Base-by-base conservation (phyloP, 2,329 filamentous ascomycete genomes). In the Endocalyx cinctus region DNA sequence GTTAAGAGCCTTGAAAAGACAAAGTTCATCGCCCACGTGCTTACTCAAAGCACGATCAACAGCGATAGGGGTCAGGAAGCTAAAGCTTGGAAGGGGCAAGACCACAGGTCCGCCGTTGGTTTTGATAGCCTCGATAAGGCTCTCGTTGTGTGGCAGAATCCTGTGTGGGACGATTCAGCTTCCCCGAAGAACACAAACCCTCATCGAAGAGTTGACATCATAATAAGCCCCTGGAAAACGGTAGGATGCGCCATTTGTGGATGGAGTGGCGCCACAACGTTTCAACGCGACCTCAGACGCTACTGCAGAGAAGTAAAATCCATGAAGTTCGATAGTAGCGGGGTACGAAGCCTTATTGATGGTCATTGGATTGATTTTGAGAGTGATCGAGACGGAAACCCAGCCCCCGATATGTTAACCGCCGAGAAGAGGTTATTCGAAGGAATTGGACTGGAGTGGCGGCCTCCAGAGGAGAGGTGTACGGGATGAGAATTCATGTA, bases 81-180 rank as follows among this genome's bases (percentile, higher is more conserved):
- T 1, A 58, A 77, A 6, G 55, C 60, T 13, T 79, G 72, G 72
- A 72, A 70, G 41, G 72, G 70, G 0, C 54, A 60, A 29, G 52
- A 54, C 19, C 51, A 43, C 15, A 55, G 50, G 34, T 63, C 64
- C 2, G 72, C 72, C 0, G 64, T 70, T 15, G 85, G 86, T 1
- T 96, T 95, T 46, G 89, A 96, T 54, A 86, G 80, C 0, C 70
- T 97, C 1, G 89, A 97, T 58, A 96, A 96, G 58, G 88, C 88
- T 0, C 65, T 97, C 33, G 84, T 96, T 1, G 87, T 96, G 0
- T 97, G 90, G 90, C 86, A 94, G 54, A 70, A 88, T 50, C 82
- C 82, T 0, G 31, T 58, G 5, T 73, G 65, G 45, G 55, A 52
- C 14, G 33, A 31, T 14, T 63, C 63, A 55, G 56, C 61, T 5